Evolutionary conservation across 768 basidiomycete genomes (phyloP).

Genomic region (Glaciozyma martinii): DNA sequence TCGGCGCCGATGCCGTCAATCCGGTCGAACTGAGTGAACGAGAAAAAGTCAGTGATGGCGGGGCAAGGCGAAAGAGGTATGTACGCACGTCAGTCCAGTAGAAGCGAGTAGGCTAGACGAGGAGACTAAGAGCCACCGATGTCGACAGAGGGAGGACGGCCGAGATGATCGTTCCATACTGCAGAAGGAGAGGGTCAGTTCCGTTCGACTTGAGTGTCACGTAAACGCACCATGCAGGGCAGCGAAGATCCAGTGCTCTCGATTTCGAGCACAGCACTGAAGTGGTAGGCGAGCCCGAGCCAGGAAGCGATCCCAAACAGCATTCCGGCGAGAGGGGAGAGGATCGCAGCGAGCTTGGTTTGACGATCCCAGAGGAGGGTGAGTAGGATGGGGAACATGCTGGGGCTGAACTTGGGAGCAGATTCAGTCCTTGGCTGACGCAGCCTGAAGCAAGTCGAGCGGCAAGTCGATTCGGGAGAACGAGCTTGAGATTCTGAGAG

Average conservation of each 20-base stretch:
- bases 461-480: too few species aligned
- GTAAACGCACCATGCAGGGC: background rate
- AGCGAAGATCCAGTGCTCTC: background rate
- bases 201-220: background rate
- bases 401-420: background rate
- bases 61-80: too few species aligned
- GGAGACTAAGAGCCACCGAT: background rate
- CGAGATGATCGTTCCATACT: background rate
- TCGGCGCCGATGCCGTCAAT: background rate
- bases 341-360: background rate
- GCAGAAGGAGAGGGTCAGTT: background rate
- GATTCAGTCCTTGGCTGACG: background rate
- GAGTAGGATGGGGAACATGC: background rate
- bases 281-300: background rate
- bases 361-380: background rate
- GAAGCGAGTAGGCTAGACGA: background rate
- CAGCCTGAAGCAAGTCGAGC: too few species aligned
- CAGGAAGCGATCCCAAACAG: background rate
- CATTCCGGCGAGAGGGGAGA: background rate
- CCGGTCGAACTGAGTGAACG: background rate
- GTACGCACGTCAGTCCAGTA: background rate
- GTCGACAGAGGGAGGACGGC: background rate
- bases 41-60: background rate
- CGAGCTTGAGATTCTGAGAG: too few species aligned
- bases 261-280: background rate